Conservation (phyloP, 352 stramenopile species). For the Pythium aristosporum region DNA sequence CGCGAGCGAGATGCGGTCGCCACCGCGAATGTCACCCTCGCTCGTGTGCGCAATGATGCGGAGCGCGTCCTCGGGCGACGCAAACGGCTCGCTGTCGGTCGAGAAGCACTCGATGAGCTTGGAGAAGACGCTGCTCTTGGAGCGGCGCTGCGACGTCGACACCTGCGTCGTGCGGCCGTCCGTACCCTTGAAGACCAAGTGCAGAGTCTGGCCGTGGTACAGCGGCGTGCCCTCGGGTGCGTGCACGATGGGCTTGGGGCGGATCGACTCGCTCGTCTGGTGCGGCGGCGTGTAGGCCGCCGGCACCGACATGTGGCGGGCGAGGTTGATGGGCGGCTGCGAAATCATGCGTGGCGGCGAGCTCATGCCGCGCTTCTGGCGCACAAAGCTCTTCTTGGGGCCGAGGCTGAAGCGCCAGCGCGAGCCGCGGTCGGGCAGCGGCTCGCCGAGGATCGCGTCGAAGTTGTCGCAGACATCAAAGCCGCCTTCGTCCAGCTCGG, state of each 20-base stretch:
- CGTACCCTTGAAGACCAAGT: conserved; percentile 52
- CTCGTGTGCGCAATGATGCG: conserved; percentile 63
- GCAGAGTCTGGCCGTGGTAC: conserved; percentile 55
- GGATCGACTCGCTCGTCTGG: conserved; percentile 12
- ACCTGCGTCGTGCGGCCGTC: conserved; percentile 44
- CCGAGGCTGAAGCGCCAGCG: conserved; percentile 27
- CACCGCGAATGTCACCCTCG: conserved; percentile 49
- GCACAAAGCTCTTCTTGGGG: conserved; percentile 25
- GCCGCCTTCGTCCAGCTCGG: conserved; percentile 36
- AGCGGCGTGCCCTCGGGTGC: conserved; percentile 32
- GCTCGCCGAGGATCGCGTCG: conserved; percentile 38
- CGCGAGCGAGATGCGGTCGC: conserved; percentile 60
- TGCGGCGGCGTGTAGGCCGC: conserved; percentile 16
- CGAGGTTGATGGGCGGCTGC: conserved; percentile 24
- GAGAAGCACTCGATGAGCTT: conserved; percentile 46
- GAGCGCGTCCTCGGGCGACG: conserved; percentile 41
- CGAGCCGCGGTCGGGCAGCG: conserved; percentile 22
- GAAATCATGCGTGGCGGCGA: conserved; percentile 52
- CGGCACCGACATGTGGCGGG: conserved; percentile 29
- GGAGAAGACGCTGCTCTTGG: conserved; percentile 50
- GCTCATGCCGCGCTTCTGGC: conserved; percentile 48
- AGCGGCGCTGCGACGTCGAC: conserved; percentile 40
- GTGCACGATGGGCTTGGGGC: conserved; percentile 26
- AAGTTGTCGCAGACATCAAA: conserved; percentile 37
- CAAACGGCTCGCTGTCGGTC: conserved; percentile 32